phyloP scores from a whole-genome alignment of 2,329 filamentous ascomycete species.

The Hypoxylon sp. region DNA sequence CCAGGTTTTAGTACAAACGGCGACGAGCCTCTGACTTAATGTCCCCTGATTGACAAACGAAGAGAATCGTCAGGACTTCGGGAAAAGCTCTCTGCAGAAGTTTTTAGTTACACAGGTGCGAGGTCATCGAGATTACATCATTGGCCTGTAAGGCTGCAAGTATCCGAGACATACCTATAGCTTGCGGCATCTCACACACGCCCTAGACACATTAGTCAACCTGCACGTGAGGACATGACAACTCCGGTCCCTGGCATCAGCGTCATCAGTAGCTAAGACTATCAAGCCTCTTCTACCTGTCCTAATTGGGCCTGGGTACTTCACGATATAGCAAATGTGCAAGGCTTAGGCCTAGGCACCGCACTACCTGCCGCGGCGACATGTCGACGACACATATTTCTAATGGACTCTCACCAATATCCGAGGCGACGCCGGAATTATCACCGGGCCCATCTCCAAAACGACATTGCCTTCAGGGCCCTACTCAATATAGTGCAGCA shows the following conservation, averaged over 20 bases:
- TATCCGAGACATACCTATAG: constrained; percentile 37
- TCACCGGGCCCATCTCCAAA: constrained; percentile 49
- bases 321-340: constrained; percentile 24
- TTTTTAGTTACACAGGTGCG: neutral
- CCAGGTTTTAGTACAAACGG: constrained; percentile 6
- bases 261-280: constrained; percentile 16
- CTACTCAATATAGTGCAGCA: constrained; percentile 25
- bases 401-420: constrained; percentile 45
- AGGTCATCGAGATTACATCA: constrained; percentile 40
- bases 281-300: constrained; percentile 6
- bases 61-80: constrained; percentile 5
- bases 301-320: constrained; percentile 13
- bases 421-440: constrained; percentile 49
- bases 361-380: neutral
- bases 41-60: neutral
- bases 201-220: constrained; percentile 25
- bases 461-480: constrained; percentile 40
- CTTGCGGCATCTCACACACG: constrained; percentile 7
- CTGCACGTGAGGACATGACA: constrained; percentile 31
- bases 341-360: constrained; percentile 13
- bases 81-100: constrained; percentile 18
- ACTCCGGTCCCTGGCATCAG: constrained; percentile 20
- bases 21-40: constrained; percentile 10
- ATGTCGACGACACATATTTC: constrained; percentile 34
- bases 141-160: constrained; percentile 45